A percentile compares a stretch with the other conserved stretches of the same genome.
phyloP scores from a whole-genome alignment of 257 asterid species.

The Capsicum pubescens region DNA sequence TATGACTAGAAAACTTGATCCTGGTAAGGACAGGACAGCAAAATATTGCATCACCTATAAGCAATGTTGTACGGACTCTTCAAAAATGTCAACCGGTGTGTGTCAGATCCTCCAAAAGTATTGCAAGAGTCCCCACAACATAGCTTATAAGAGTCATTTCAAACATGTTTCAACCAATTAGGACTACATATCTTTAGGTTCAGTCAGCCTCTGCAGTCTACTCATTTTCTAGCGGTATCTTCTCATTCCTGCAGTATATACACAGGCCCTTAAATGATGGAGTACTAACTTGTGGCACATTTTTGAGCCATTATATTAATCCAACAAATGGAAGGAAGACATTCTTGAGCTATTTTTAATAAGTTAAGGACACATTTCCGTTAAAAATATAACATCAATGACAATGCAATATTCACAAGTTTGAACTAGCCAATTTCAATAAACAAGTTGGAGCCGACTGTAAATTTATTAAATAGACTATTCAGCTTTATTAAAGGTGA shows the following conservation, averaged over 20 bases:
- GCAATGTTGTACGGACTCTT: too few relatives aligned
- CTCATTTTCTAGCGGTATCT: neutral
- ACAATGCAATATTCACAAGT: neutral
- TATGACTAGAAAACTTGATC: neutral
- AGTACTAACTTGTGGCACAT: neutral
- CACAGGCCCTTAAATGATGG: constrained; percentile 7
- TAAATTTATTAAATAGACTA: neutral
- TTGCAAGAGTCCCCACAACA: too few relatives aligned
- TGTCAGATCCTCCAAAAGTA: too few relatives aligned
- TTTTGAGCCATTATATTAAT: too few relatives aligned
- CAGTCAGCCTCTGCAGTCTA: neutral
- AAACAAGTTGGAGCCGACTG: neutral
- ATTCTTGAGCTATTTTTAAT: neutral
- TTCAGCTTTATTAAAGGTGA: neutral
- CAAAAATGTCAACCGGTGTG: too few relatives aligned
- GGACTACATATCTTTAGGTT: neutral
- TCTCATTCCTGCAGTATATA: neutral
- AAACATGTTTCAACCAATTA: neutral
- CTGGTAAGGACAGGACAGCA: neutral
- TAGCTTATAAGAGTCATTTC: too few relatives aligned
- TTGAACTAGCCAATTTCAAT: neutral
- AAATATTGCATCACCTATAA: neutral
- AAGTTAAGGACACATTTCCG: neutral
- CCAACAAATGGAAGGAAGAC: too few relatives aligned
- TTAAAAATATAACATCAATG: neutral